These are phyloP conservation scores for Amaranthus cruentus DNA, from an alignment of 148 eudicot species.

Conservation along the genomic window DNA sequence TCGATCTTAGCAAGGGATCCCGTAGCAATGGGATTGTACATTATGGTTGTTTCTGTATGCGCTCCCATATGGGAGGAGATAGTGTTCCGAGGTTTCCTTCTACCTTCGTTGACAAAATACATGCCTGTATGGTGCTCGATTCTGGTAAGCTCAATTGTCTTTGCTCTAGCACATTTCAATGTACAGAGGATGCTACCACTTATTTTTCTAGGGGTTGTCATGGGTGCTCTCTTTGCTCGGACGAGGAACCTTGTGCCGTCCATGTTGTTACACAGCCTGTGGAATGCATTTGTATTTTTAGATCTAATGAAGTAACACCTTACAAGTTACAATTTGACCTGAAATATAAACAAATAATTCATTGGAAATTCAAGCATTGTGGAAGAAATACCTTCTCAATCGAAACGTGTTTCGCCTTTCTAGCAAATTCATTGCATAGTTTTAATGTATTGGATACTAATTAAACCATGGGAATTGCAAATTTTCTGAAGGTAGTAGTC, in stretches of 20 bases:
- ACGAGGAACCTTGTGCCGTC: slow-evolving; percentile 76
- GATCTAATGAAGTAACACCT: slow-evolving; percentile 63
- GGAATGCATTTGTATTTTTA: slow-evolving; percentile 85
- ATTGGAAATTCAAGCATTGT: slow-evolving; percentile 21
- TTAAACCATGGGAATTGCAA: background rate
- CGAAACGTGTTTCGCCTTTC: background rate
- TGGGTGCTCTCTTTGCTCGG: slow-evolving; percentile 68
- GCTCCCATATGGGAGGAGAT: slow-evolving; percentile 90
- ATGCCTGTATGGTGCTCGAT: slow-evolving; percentile 86
- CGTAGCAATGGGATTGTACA: slow-evolving; percentile 67
- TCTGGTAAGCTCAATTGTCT: slow-evolving; percentile 64
- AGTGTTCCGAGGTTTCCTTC: slow-evolving; percentile 74
- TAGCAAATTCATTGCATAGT: slow-evolving; percentile 1
- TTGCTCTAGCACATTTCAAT: slow-evolving; percentile 83
- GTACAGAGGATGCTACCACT: slow-evolving; percentile 78
- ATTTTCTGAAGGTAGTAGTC: background rate
- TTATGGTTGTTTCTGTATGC: slow-evolving; percentile 64
- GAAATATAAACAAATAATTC: slow-evolving; percentile 18
- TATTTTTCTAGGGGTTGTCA: slow-evolving; percentile 69
- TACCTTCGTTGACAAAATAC: slow-evolving; percentile 79
- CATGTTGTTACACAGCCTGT: slow-evolving; percentile 75
- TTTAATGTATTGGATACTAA: background rate
- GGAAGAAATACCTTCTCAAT: background rate
- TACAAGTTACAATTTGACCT: slow-evolving; percentile 8
- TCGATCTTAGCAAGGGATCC: slow-evolving; percentile 77